A percentile compares a stretch with the other conserved stretches of the same genome.
Conservation (phyloP, 805 yeast genomes). For the Ogataea nonfermentans region DNA sequence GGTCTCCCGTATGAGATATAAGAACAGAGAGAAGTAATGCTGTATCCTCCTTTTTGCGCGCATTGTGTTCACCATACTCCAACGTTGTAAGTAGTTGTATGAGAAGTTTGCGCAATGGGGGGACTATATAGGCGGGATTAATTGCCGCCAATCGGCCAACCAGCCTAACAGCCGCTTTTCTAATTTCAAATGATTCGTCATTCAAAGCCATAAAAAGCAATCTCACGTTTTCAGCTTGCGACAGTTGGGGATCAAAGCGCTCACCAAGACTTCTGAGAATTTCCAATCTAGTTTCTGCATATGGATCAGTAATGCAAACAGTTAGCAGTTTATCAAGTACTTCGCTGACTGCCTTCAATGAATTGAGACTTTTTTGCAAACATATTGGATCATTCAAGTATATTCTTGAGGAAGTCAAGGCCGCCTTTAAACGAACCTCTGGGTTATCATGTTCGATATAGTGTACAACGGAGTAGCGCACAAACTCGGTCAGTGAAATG, state of each 20-base stretch:
- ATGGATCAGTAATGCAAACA: slow-evolving; percentile 84
- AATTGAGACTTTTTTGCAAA: slow-evolving; percentile 74
- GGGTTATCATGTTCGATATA: slow-evolving; percentile 81
- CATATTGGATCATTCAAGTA: slow-evolving; percentile 82
- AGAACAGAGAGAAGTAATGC: slow-evolving; percentile 71
- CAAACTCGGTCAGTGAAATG: slow-evolving; percentile 82
- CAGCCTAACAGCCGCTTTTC: slow-evolving; percentile 72
- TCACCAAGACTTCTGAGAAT: slow-evolving; percentile 71
- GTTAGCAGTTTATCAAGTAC: slow-evolving; percentile 79
- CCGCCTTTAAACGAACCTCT: slow-evolving; percentile 79
- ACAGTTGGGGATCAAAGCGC: slow-evolving; percentile 83
- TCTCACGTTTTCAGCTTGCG: slow-evolving; percentile 89
- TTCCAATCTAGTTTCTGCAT: slow-evolving; percentile 78
- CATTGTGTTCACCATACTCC: slow-evolving; percentile 73
- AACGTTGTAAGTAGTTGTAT: slow-evolving; percentile 82
- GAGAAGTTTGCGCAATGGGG: slow-evolving; percentile 82
- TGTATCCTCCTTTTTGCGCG: slow-evolving; percentile 79
- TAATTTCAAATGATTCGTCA: slow-evolving; percentile 83
- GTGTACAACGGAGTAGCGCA: slow-evolving; percentile 75
- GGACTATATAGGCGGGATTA: slow-evolving; percentile 95
- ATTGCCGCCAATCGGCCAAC: slow-evolving; percentile 82
- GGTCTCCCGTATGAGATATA: slow-evolving; percentile 72
- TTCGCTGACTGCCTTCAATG: slow-evolving; percentile 79
- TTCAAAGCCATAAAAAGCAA: slow-evolving; percentile 83
- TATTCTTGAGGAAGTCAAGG: slow-evolving; percentile 75